Percentiles rank a stretch among this genome's conserved stretches.
Evolutionary conservation across 2,329 filamentous ascomycete species (phyloP).

Genomic region (Chaetomiaceae sp.): DNA sequence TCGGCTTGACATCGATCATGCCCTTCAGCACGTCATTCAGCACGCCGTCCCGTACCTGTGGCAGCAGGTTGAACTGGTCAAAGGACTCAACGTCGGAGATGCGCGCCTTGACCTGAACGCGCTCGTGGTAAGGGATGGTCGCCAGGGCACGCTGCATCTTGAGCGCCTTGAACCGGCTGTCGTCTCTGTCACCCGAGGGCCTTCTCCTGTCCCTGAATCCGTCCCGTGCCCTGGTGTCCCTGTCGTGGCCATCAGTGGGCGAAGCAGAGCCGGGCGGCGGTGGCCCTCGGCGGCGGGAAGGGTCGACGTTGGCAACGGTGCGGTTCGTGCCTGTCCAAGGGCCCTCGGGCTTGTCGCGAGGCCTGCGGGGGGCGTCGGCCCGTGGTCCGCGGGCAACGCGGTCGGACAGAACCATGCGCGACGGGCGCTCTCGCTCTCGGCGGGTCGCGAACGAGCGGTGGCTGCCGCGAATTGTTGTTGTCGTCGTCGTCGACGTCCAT

Average conservation of each 20-base stretch:
- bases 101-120: constrained; percentile 43
- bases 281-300: constrained; percentile 15
- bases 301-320: constrained; percentile 39
- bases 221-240: constrained; percentile 23
- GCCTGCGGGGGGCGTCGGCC: constrained; percentile 29
- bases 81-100: constrained; percentile 71
- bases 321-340: constrained; percentile 54
- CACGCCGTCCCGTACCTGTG: constrained; percentile 64
- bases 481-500: constrained; percentile 19
- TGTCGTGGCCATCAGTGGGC: constrained; percentile 11
- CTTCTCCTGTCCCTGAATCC: constrained; percentile 5
- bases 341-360: constrained; percentile 37
- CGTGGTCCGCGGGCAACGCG: constrained; percentile 39
- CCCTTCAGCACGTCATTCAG: constrained; percentile 66
- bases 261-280: constrained; percentile 1
- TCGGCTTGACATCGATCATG: constrained; percentile 70
- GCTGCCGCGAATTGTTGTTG: constrained; percentile 5
- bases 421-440: constrained; percentile 36
- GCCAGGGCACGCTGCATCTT: constrained; percentile 87
- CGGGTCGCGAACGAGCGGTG: constrained; percentile 34
- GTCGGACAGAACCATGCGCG: constrained; percentile 54
- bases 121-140: constrained; percentile 67
- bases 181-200: constrained; percentile 30
- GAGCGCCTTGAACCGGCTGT: constrained; percentile 66
- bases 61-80: constrained; percentile 70